phyloP scores from a whole-genome alignment of 179 eudicot species.

The Corrigiola litoralis region DNA sequence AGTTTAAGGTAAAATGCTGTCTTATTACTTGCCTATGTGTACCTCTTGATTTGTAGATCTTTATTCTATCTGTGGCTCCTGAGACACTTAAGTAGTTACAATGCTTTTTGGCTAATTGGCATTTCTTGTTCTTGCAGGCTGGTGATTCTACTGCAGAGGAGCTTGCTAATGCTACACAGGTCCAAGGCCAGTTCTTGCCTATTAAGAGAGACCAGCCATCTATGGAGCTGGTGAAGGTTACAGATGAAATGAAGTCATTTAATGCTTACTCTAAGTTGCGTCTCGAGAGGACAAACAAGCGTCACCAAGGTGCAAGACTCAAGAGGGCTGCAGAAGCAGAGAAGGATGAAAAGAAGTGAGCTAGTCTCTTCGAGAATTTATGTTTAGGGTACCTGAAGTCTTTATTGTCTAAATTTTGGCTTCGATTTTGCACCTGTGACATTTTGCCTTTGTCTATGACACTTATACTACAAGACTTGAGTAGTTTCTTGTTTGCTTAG shows the following conservation, averaged over 20 bases:
- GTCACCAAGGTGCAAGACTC: slow-evolving; percentile 57
- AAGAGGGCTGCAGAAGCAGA: slow-evolving; percentile 84
- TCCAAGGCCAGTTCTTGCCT: slow-evolving; percentile 56
- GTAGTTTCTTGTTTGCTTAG: slow-evolving; percentile 1
- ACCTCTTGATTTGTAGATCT: neutral
- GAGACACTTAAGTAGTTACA: no score
- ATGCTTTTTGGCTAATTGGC: neutral
- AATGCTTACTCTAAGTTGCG: slow-evolving; percentile 68
- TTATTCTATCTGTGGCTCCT: neutral
- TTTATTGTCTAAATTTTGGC: slow-evolving; percentile 14
- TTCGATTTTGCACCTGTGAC: slow-evolving; percentile 3
- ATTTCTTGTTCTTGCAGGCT: slow-evolving; percentile 31
- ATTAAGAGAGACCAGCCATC: slow-evolving; percentile 42
- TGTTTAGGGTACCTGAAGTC: neutral
- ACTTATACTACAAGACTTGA: neutral
- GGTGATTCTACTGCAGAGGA: slow-evolving; percentile 79
- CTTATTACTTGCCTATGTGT: neutral
- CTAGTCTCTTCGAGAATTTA: neutral
- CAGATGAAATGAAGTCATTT: slow-evolving; percentile 61
- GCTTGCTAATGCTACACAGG: slow-evolving; percentile 64
- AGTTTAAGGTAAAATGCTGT: slow-evolving; percentile 55
- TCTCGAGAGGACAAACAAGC: slow-evolving; percentile 52
- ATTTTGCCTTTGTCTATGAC: neutral
- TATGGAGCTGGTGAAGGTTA: slow-evolving; percentile 64
- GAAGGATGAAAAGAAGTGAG: slow-evolving; percentile 70